Base-by-base conservation (phyloP, 2,329 filamentous ascomycete species). In the Microthyrium microscopicum region DNA sequence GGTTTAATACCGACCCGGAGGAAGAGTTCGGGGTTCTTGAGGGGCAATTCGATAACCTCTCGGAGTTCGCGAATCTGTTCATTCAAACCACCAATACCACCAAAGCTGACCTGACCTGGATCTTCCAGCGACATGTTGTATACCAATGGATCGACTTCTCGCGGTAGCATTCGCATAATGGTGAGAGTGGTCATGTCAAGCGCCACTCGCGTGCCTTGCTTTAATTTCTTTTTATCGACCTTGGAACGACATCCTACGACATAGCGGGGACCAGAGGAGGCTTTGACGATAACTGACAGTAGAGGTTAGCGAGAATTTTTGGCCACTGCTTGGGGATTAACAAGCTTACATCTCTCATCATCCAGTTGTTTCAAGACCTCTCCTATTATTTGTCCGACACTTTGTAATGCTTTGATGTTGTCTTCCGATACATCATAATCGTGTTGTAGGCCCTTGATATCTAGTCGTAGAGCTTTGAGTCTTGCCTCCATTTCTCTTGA, bases 111-210 rank as follows among this genome's bases (percentile, higher is more conserved):
- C 57, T 95, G 87, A 5, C 89, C 89, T 1, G 89, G 89, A 54
- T 98, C 89, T 57, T 98, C 89, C 47, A 98, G 61, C 15, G 89
- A 98, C 89, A 98, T 98, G 67, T 98, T 98, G 71, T 98, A 98
- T 46, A 98, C 89, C 45, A 98, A 68, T 15, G 89, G 89, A 53
- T 98, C 89, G 53, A 98, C 91, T 64, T 98, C 89, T 56, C 89
- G 79, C 39, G 89, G 91, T 29, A 98, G 69, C 89, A 98, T 98
- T 51, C 89, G 82, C 89, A 98, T 98, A 59, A 98, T 98, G 40
- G 89, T 98, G 46, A 98, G 78, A 15, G 89, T 98, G 33, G 89
- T 98, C 89, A 98, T 98, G 52, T 98, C 89, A 39, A 98, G 76
- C 21, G 89, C 87, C 35, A 98, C 89, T 51, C 89, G 82, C 19